A percentile compares a stretch with the other conserved stretches of the same genome.
phyloP scores from a whole-genome alignment of 192 early-diverging fungal species.

The Podila verticillata region DNA sequence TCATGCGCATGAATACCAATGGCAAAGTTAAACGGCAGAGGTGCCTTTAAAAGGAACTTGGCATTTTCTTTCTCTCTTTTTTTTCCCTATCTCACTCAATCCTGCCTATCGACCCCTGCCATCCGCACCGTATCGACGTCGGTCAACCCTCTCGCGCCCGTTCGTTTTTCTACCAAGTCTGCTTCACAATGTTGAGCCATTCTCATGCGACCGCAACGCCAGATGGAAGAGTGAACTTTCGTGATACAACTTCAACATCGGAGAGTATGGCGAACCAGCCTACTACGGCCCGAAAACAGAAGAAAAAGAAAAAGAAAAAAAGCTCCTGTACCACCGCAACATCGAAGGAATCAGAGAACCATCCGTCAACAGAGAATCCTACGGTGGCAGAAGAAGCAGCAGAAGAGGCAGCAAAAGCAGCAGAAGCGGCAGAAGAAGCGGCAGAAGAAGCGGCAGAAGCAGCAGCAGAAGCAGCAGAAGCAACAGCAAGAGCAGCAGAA shows the following conservation, averaged over 20 bases:
- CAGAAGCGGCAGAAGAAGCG: background rate
- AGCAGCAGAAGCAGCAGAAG: too few species aligned
- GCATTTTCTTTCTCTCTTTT: background rate
- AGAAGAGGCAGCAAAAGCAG: background rate
- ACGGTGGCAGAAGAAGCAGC: background rate
- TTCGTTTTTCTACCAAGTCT: too few species aligned
- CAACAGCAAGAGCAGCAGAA: too few species aligned
- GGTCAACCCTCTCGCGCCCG: background rate
- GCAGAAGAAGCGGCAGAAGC: background rate
- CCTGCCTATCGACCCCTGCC: background rate
- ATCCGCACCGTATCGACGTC: background rate
- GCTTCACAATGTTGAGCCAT: conserved; percentile 6
- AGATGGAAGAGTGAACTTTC: background rate
- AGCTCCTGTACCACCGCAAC: background rate
- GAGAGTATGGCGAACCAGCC: background rate
- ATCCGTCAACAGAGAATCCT: conserved; percentile 3
- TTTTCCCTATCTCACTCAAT: background rate
- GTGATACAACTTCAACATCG: background rate
- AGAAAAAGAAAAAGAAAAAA: conserved; percentile 11
- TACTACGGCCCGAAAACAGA: background rate
- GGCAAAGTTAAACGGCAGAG: background rate
- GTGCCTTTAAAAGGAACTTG: background rate
- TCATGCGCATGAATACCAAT: conserved; percentile 18
- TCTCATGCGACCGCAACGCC: background rate
- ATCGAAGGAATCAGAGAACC: background rate